A percentile compares a stretch with the other conserved stretches of the same genome.
Evolutionary conservation across 1,284 basidiomycete species (phyloP).

Genomic region (Coriolopsis trogii): DNA sequence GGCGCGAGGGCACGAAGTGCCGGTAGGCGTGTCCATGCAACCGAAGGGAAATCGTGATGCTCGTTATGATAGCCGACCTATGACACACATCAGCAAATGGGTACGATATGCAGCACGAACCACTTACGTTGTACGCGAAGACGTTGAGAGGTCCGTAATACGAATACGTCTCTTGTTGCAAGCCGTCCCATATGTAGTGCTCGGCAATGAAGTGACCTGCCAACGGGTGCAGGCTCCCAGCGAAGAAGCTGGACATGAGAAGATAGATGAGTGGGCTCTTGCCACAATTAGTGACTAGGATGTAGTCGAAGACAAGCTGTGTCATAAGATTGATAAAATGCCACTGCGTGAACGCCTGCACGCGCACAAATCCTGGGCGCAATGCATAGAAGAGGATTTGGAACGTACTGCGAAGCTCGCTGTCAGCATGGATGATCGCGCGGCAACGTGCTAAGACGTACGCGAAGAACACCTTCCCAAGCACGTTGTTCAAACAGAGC

Average conservation of each 20-base stretch:
- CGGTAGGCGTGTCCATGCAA: conserved; percentile 95
- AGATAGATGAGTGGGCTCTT: conserved; percentile 79
- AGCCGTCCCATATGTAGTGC: conserved; percentile 91
- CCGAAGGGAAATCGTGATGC: conserved; percentile 97
- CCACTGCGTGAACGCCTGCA: conserved; percentile 83
- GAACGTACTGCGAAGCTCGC: conserved; percentile 69
- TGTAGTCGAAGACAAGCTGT: conserved; percentile 76
- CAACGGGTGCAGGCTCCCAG: conserved; percentile 92
- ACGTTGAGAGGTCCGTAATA: conserved; percentile 95
- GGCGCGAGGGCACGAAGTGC: conserved; percentile 81
- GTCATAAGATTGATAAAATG: conserved; percentile 78
- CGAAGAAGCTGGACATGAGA: conserved; percentile 89
- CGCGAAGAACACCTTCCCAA: conserved; percentile 98
- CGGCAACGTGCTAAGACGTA: conserved; percentile 42
- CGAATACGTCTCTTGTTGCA: conserved; percentile 93
- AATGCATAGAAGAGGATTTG: conserved; percentile 99
- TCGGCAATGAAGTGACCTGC: conserved; percentile 98
- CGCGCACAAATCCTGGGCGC: conserved; percentile 91
- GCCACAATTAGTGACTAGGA: conserved; percentile 68
- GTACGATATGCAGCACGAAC: conserved; percentile 33
- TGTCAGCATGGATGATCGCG: not conserved
- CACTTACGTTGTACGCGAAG: conserved; percentile 97
- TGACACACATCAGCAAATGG: not conserved
- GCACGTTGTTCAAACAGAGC: conserved; percentile 88
- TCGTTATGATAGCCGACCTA: conserved; percentile 98